Base-by-base conservation (phyloP, 2,329 filamentous ascomycete genomes). In the Westerdykella sp. region DNA sequence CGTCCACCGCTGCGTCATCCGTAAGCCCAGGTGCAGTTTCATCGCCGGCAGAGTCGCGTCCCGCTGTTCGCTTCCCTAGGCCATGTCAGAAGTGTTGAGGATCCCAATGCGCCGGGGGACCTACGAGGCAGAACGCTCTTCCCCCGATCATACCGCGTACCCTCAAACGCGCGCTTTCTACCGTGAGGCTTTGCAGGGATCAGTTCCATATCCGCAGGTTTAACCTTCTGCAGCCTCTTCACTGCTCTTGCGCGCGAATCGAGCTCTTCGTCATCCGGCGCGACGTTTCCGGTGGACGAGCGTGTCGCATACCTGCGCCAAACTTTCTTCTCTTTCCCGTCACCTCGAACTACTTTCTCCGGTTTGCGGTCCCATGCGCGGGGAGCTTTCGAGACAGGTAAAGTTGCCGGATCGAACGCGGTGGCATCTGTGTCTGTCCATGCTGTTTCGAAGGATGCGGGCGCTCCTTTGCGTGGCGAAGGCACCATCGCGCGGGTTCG, bases 351-450 rank as follows among this genome's bases (percentile, higher is more conserved):
- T 11, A 70, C 70, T 11, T 65, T 66, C 45, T 70, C 59, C 6
- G 71, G 68, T 43, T 65, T 67, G 39, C 73, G 67, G 43, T 77
- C 73, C 73, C 73, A 77, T 37, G 63, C 73, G 37, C 72, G 70
- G 14, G 68, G 69, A 4, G 69, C 61, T 39, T 68, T 69, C 12
- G 66, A 53, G 22, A 73, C 49, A 13, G 69, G 62, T 4, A 75
- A 56, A 25, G 68, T 59, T 34, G 49, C 56, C 9, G 71, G 69
- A 34, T 66, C 61, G 45, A 74, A 63, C 45, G 63, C 60, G 22
- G 67, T 57, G 18, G 66, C 55, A 54, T 73, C 70, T 49, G 62
- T 53, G 41, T 67, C 57, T 52, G 67, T 50, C 72, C 71, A 74
- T 53, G 59, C 56, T 41, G 58, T 56, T 37, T 60, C 43, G 57